Base-by-base conservation (phyloP, 106 monocot genomes). In the Chionographis japonica region DNA sequence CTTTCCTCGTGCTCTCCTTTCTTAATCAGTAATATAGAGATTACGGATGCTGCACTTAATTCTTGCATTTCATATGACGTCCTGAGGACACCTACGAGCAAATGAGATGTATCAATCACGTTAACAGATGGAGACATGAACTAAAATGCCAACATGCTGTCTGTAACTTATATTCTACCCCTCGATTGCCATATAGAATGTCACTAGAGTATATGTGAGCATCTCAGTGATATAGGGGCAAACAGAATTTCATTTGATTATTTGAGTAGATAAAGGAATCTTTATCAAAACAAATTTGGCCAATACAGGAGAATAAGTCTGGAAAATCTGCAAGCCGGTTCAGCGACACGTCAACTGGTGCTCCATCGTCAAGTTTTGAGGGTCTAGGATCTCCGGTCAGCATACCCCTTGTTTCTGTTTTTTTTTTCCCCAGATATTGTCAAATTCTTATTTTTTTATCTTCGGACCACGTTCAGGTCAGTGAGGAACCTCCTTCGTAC, bases 401-500 rank as follows among this genome's bases (percentile, higher is more conserved):
- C 41, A 15, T 10, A 16, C 27, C 10, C 37, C 52, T 64, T 53
- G 3, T 55, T 41, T 2, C 12, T 46, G 67, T 54, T 69, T 60
- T 72, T 13, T 72, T 8, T 66, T 7, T 49, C 9, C 7, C 12
- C 15, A 35, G 4, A 35, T 13, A n/a, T 8, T 36, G 15, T 20
- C 14, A 52, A 39, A 52, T 71, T 52, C 19, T 38, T 13, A 37
- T 27, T 37, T 72, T 72, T 51, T 70, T 40, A 60, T 8, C 35
- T 36, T 63, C 61, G 46, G 6, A 60, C 55, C 51, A 51, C 71
- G 65, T 71, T 64, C 77, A 97, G 95, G 62, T 82, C 35, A 86
- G 83, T 62, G 97, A 97, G 67, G 97, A 97, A 61, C 81, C 89
- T 49, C 84, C 92, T 38, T 77, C 92, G n/a, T 97, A 92, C 55